Evolutionary conservation across 202 grass and related monocot species (phyloP).

Genomic region (Dendrocalamus latiflorus): DNA sequence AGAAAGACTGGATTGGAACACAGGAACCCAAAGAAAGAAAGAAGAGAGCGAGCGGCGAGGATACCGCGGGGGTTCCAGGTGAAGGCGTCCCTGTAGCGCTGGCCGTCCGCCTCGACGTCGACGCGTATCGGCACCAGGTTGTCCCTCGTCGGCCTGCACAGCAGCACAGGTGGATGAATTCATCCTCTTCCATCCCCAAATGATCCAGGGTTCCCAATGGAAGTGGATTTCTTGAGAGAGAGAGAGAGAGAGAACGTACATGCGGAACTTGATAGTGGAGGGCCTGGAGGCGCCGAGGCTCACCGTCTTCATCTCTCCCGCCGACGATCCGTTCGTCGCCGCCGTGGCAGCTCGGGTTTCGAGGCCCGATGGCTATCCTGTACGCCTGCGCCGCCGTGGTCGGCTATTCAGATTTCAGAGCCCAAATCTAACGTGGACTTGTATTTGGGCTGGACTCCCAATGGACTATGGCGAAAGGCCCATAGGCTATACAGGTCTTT

Average conservation of each 20-base stretch:
- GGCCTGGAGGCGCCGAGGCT: slow-evolving; percentile 51
- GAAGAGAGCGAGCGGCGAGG: not conserved
- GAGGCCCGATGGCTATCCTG: not conserved
- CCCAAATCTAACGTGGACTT: not conserved
- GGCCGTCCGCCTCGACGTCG: slow-evolving; percentile 74
- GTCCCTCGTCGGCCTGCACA: slow-evolving; percentile 71
- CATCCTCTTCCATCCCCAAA: not conserved
- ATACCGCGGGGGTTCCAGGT: slow-evolving; percentile 84
- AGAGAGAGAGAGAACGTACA: slow-evolving; percentile 24
- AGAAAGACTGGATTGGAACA: not conserved
- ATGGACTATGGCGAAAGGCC: not conserved
- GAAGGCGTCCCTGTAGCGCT: slow-evolving; percentile 86
- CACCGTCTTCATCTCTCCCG: slow-evolving; percentile 54
- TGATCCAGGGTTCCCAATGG: not conserved
- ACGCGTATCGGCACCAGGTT: slow-evolving; percentile 84
- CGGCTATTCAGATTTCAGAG: not conserved
- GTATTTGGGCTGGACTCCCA: not conserved
- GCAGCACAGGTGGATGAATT: not conserved
- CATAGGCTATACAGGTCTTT: too few species aligned
- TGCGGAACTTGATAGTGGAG: slow-evolving; percentile 64
- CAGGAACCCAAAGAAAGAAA: not conserved
- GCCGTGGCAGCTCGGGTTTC: not conserved
- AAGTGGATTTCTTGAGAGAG: not conserved
- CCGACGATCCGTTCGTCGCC: slow-evolving; percentile 7
- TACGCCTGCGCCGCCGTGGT: not conserved